These are phyloP conservation scores for Fusarium solani-melongenae DNA, from an alignment of 2,329 filamentous ascomycete genomes.

Conservation along the genomic window DNA sequence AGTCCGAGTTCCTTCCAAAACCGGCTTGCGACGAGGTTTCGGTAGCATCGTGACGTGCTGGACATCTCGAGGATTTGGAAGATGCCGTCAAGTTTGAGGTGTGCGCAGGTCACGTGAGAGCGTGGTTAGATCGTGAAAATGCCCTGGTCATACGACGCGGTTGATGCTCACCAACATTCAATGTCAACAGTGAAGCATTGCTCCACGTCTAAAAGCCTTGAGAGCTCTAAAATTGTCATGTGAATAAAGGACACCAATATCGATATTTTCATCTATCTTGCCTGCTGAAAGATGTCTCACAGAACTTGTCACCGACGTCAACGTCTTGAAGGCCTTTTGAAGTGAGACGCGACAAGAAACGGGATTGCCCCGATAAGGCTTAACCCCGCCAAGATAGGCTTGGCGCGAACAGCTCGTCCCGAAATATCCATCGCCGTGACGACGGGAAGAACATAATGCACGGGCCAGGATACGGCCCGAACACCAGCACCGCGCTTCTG, in stretches of 20 bases:
- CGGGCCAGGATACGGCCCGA: conserved; percentile 32
- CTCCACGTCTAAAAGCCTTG: not conserved
- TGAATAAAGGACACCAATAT: not conserved
- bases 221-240: not conserved
- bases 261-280: not conserved
- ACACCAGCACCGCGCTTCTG: conserved; percentile 20
- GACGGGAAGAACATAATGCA: conserved; percentile 38
- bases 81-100: conserved; percentile 15
- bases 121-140: conserved; percentile 23
- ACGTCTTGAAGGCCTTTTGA: conserved; percentile 10
- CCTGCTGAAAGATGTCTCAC: not conserved
- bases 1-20: not conserved
- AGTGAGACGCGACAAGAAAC: conserved; percentile 40
- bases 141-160: conserved; percentile 16
- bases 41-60: conserved; percentile 6
- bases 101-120: conserved; percentile 32
- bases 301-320: conserved; percentile 10
- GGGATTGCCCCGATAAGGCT: conserved; percentile 13
- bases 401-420: conserved; percentile 16
- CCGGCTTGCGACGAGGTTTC: conserved; percentile 27
- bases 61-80: not conserved
- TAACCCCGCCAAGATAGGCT: not conserved
- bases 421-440: conserved; percentile 48
- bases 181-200: conserved; percentile 14
- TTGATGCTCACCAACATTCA: not conserved